Conservation (phyloP, 768 basidiomycete genomes). For the Gloeophyllum trabeum region DNA sequence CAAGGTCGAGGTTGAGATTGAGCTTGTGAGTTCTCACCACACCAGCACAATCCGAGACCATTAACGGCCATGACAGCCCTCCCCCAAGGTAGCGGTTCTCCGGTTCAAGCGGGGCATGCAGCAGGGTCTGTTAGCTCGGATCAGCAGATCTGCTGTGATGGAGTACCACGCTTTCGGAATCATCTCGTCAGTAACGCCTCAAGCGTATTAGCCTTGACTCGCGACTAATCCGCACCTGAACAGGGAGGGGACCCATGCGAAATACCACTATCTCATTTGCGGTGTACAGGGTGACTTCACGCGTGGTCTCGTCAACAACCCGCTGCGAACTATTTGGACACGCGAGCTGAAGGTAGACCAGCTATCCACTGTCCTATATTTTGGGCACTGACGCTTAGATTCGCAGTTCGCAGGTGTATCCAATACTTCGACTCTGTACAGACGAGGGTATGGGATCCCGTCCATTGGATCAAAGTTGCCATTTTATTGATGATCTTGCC, state of each 20-base stretch:
- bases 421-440: conserved; percentile 72
- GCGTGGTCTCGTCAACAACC: conserved; percentile 53
- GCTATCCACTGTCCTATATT: neutral
- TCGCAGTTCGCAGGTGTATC: conserved; percentile 71
- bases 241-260: conserved; percentile 63
- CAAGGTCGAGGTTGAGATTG: conserved; percentile 63
- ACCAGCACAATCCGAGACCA: neutral
- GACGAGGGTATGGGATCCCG: conserved; percentile 19
- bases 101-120: conserved; percentile 80
- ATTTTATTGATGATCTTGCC: no score
- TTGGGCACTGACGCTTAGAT: neutral
- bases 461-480: conserved; percentile 1
- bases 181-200: conserved; percentile 43
- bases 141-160: conserved; percentile 63
- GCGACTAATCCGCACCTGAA: conserved; percentile 2
- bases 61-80: conserved; percentile 36
- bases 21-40: conserved; percentile 40
- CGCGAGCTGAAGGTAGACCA: conserved; percentile 59
- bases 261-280: conserved; percentile 73
- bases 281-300: conserved; percentile 83
- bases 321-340: conserved; percentile 66
- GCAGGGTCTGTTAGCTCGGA: conserved; percentile 64
- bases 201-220: conserved; percentile 4
- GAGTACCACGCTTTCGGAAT: conserved; percentile 81
- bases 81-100: conserved; percentile 67